Evolutionary conservation across 805 yeast genomes (phyloP), one percentile per base, ranked within the genome.

Genomic region (Candida verbasci): DNA sequence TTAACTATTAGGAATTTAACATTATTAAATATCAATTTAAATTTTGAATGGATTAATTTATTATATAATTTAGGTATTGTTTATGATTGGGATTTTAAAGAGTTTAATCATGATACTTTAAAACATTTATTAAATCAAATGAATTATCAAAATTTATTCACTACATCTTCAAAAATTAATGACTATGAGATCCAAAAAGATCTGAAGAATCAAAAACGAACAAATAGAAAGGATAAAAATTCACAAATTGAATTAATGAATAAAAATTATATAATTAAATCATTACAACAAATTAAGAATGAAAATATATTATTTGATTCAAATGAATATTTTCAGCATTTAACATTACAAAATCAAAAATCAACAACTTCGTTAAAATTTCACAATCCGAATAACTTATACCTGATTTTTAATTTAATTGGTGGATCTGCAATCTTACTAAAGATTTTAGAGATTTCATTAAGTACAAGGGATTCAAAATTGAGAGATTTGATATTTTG

Each of bases 381-480:
- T 23, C 67, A 62, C 37, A 40, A 49, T 11, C 42, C 61, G 4
- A 38, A 40, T 4, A 52, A 69, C 1, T 38, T 63, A 4, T 49
- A 58, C 35, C 54, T 48, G 28, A 54, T 61, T 1, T 44, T 75
- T 3, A 65, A 70, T 37, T 50, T 70, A 1, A 46, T 77, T 12
- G 82, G 85, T 3, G 82, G 86, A 0, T 48, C 74, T 1, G 66
- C 75, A 2, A 37, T 75, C 0, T 43, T 74, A 1, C 50, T 80
- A 17, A 55, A 66, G 29, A 38, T 76, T 12, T 52, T 78, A 1
- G 85, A 80, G 41, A 49, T 51, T 11, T 62, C 67, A 16, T 48
- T 60, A 6, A 49, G 50, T 1, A 43, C 43, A 24, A 24, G 39
- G 4, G 49, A 52, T 12, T 22, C 24, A 8, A 17, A 21, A n/a